These are phyloP conservation scores for Paxillus involutus DNA, from an alignment of 768 basidiomycete species.

Conservation along the genomic window DNA sequence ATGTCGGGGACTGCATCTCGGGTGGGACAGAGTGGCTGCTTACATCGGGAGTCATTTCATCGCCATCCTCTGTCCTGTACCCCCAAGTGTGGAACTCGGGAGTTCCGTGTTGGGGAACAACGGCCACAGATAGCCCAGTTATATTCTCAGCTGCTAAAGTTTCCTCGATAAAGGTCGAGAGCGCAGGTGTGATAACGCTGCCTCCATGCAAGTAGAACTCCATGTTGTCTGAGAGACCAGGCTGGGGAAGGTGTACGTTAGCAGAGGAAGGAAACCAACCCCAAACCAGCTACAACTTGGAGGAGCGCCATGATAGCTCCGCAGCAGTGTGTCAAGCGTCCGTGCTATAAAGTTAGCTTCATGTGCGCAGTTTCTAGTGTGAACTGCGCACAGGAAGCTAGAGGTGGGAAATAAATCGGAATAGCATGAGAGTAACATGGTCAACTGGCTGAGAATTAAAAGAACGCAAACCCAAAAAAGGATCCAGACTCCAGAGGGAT, in stretches of 20 bases:
- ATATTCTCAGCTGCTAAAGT: constrained; percentile 21
- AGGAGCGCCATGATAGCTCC: too few species aligned
- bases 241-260: constrained; percentile 7
- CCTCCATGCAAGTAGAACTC: background rate
- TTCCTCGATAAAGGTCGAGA: constrained; percentile 12
- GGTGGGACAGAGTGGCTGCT: constrained; percentile 6
- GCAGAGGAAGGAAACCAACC: constrained; percentile 8
- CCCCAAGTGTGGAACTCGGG: constrained; percentile 37
- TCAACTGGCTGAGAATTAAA: too few species aligned
- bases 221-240: background rate
- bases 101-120: constrained; percentile 24
- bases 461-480: too few species aligned
- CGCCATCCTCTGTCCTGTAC: constrained; percentile 32
- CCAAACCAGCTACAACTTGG: background rate
- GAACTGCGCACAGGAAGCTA: too few species aligned
- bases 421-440: too few species aligned
- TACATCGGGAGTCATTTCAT: constrained; percentile 33
- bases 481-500: too few species aligned
- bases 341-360: too few species aligned
- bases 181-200: constrained; percentile 12
- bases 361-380: too few species aligned
- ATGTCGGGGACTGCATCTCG: background rate
- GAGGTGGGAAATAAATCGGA: too few species aligned
- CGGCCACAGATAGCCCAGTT: constrained; percentile 30
- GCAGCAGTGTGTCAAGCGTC: too few species aligned